Conservation (phyloP, 2,329 filamentous ascomycete genomes). For the Alternaria brassicae region DNA sequence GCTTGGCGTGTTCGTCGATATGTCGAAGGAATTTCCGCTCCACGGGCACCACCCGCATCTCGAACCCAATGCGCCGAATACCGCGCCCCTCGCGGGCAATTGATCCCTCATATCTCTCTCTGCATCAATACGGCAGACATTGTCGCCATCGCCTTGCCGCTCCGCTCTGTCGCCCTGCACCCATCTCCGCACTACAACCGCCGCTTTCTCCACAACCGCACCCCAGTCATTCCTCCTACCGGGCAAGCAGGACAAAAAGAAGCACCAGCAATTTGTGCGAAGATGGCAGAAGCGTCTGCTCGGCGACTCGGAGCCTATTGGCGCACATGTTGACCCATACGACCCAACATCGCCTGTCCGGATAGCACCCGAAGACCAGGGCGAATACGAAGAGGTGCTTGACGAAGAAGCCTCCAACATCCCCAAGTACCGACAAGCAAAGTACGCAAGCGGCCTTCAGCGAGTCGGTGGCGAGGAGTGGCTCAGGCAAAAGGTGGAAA, state of each 20-base stretch:
- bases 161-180: conserved; percentile 18
- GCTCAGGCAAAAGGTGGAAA: conserved; percentile 44
- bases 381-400: conserved; percentile 44
- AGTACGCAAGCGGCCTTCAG: conserved; percentile 53
- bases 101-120: conserved; percentile 30
- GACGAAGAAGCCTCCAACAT: conserved; percentile 28
- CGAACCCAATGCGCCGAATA: conserved; percentile 49
- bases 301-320: conserved; percentile 48
- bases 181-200: conserved; percentile 19
- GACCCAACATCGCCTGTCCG: conserved; percentile 46
- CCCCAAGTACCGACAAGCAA: conserved; percentile 20
- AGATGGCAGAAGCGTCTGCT: conserved; percentile 48
- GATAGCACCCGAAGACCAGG: conserved; percentile 46
- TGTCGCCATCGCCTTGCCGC: conserved; percentile 24
- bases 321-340: conserved; percentile 49
- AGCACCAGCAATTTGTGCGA: conserved; percentile 45
- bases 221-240: conserved; percentile 32
- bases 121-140: conserved; percentile 22
- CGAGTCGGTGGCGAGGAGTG: conserved; percentile 61
- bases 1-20: conserved; percentile 18
- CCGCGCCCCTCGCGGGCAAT: conserved; percentile 45
- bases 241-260: conserved; percentile 46
- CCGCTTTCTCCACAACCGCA: conserved; percentile 44
- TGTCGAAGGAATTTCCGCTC: conserved; percentile 18
- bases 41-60: conserved; percentile 28